These are phyloP conservation scores for Dactylellina cionopaga DNA, from an alignment of 2,329 filamentous ascomycete genomes.

Conservation along the genomic window DNA sequence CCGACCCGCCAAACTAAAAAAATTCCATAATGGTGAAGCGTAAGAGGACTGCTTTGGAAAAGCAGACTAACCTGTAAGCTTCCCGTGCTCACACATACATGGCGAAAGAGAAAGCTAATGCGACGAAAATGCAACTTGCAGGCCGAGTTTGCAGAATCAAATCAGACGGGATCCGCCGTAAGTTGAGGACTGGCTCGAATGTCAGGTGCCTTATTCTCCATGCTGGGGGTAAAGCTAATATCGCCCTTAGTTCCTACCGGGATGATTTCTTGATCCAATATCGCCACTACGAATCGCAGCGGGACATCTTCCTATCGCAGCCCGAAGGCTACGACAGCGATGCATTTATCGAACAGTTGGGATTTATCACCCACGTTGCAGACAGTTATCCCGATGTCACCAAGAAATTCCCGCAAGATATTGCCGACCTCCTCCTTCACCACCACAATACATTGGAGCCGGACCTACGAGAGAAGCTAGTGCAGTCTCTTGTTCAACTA, in stretches of 20 bases:
- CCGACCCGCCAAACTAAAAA: not conserved
- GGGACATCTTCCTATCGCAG: slow-evolving; percentile 88
- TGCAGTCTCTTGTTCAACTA: slow-evolving; percentile 85
- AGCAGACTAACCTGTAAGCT: slow-evolving; percentile 56
- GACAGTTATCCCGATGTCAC: slow-evolving; percentile 91
- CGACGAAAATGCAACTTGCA: slow-evolving; percentile 28
- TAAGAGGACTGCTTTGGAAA: slow-evolving; percentile 57
- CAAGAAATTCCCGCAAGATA: slow-evolving; percentile 77
- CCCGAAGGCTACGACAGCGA: slow-evolving; percentile 75
- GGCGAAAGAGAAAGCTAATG: not conserved
- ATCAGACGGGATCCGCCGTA: slow-evolving; percentile 57
- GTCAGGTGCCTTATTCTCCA: slow-evolving; percentile 14
- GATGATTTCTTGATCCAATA: slow-evolving; percentile 90
- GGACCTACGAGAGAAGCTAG: slow-evolving; percentile 91
- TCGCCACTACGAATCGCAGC: slow-evolving; percentile 88
- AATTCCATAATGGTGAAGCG: slow-evolving; percentile 54
- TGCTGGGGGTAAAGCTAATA: not conserved
- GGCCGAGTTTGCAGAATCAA: slow-evolving; percentile 57
- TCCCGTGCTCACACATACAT: slow-evolving; percentile 10
- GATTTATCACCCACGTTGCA: slow-evolving; percentile 91
- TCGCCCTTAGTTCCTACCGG: slow-evolving; percentile 75
- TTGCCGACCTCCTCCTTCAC: slow-evolving; percentile 80
- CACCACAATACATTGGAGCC: slow-evolving; percentile 85
- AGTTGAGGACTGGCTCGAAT: slow-evolving; percentile 32
- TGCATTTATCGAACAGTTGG: slow-evolving; percentile 87